These are phyloP conservation scores for Chimonanthus salicifolius DNA, from an alignment of 164 flowering plant species.

Conservation along the genomic window DNA sequence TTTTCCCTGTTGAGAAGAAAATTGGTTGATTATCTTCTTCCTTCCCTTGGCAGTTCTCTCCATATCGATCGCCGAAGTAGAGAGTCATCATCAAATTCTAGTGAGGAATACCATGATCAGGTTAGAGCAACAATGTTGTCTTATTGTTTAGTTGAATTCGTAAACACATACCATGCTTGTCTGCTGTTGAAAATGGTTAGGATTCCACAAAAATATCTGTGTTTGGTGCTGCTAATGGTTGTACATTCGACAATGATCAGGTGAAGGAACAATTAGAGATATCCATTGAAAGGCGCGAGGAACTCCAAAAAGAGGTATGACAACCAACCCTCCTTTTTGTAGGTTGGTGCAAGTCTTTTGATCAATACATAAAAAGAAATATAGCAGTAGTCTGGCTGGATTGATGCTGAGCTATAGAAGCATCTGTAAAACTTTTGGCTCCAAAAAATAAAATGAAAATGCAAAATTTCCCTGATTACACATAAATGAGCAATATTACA, in stretches of 20 bases:
- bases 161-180: background rate
- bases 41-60: slow-evolving; percentile 35
- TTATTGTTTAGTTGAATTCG: background rate
- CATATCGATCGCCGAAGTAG: slow-evolving; percentile 32
- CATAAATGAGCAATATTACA: too few relatives aligned
- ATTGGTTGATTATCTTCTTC: background rate
- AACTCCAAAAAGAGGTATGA: slow-evolving; percentile 67
- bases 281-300: slow-evolving; percentile 49
- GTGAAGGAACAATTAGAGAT: slow-evolving; percentile 44
- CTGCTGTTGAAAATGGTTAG: background rate
- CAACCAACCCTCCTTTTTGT: background rate
- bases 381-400: too few relatives aligned
- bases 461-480: too few relatives aligned
- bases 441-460: too few relatives aligned
- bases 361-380: too few relatives aligned
- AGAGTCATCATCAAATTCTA: slow-evolving; percentile 48
- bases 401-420: too few relatives aligned
- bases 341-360: too few relatives aligned
- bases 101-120: slow-evolving; percentile 41
- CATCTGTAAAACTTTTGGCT: too few relatives aligned
- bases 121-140: slow-evolving; percentile 22
- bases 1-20: background rate
- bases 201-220: background rate
- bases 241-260: slow-evolving; percentile 22
- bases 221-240: slow-evolving; percentile 1